Evolutionary conservation across 768 basidiomycete species (phyloP).

Genomic region (Candolleomyces aberdarensis): DNA sequence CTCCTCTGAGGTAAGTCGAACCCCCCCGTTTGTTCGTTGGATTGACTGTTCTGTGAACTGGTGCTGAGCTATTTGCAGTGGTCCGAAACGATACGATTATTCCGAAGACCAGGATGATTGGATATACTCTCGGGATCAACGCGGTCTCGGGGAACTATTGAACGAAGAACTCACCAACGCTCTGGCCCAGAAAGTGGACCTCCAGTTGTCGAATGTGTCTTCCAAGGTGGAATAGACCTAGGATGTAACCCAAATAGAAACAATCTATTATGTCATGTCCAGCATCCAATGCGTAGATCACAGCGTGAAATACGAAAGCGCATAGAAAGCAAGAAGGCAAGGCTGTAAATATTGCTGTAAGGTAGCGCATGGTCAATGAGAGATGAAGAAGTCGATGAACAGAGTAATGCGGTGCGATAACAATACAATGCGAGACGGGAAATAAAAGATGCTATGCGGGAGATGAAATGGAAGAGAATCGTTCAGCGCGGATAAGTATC

Average conservation of each 20-base stretch:
- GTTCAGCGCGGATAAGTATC: conserved; percentile 3
- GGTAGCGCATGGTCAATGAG: too few relatives aligned
- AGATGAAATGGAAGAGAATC: neutral
- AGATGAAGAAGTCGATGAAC: conserved; percentile 3
- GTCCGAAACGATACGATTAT: conserved; percentile 91
- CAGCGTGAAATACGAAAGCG: too few relatives aligned
- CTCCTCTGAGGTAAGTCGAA: conserved; percentile 67
- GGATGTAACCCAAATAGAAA: neutral
- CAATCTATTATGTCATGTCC: neutral
- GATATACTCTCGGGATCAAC: conserved; percentile 73
- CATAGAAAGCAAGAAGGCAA: too few relatives aligned
- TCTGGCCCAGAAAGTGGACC: conserved; percentile 27
- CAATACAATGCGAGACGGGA: neutral
- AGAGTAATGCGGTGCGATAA: neutral
- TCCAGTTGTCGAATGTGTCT: conserved; percentile 25
- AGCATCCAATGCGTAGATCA: neutral
- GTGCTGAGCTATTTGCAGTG: conserved; percentile 43
- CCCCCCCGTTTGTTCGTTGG: neutral
- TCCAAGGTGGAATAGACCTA: conserved; percentile 6
- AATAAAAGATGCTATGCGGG: neutral
- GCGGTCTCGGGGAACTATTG: conserved; percentile 57
- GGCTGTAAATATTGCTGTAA: too few relatives aligned
- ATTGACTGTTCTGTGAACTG: neutral
- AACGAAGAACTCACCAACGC: conserved; percentile 58
- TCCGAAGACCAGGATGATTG: conserved; percentile 53